These are phyloP conservation scores for Pseudopyrenochaeta lycopersici DNA, from an alignment of 2,329 filamentous ascomycete species.

Conservation along the genomic window DNA sequence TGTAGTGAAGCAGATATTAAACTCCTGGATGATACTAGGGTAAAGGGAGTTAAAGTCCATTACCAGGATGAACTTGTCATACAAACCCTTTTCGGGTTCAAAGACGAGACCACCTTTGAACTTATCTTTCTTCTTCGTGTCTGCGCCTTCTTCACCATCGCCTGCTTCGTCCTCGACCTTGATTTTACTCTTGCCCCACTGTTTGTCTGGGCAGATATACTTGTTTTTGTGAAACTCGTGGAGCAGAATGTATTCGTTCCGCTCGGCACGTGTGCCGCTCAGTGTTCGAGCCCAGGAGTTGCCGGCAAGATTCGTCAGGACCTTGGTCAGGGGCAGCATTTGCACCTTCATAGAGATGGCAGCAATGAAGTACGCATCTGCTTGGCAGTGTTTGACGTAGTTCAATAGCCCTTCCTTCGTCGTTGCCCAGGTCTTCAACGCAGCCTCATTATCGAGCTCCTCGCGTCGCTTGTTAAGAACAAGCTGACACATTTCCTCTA, in stretches of 20 bases:
- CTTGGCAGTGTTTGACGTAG: constrained; percentile 91
- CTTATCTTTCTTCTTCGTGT: constrained; percentile 97
- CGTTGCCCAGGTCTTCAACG: constrained; percentile 85
- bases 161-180: constrained; percentile 77
- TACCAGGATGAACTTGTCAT: constrained; percentile 97
- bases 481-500: constrained; percentile 96
- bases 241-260: constrained; percentile 98
- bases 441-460: constrained; percentile 88
- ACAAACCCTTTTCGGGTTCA: constrained; percentile 95
- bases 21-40: constrained; percentile 98
- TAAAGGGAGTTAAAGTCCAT: constrained; percentile 99
- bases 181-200: constrained; percentile 77
- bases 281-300: constrained; percentile 98
- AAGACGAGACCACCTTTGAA: constrained; percentile 99
- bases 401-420: constrained; percentile 89
- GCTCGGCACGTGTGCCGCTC: constrained; percentile 93
- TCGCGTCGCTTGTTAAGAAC: constrained; percentile 81
- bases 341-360: constrained; percentile 89
- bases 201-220: constrained; percentile 97
- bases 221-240: constrained; percentile 97
- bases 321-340: constrained; percentile 91
- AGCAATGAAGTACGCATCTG: constrained; percentile 95
- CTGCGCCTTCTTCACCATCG: constrained; percentile 71
- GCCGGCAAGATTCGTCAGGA: constrained; percentile 93
- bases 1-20: constrained; percentile 99